phyloP scores from a whole-genome alignment of 331 rosid species.

The Erythrophleum ivorense region DNA sequence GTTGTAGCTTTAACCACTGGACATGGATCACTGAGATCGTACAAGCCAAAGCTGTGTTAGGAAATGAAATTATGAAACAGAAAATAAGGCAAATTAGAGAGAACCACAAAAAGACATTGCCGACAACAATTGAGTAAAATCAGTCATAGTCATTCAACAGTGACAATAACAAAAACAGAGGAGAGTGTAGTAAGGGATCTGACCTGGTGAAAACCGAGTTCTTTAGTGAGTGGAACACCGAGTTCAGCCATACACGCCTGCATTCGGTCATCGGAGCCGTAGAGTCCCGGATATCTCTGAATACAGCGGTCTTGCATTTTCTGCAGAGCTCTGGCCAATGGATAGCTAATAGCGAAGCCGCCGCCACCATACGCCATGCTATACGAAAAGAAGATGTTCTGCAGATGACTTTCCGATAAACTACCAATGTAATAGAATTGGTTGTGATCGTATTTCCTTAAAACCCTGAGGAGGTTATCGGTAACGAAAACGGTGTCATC shows the following conservation, averaged over 20 bases:
- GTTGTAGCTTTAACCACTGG: not conserved
- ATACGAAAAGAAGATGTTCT: conserved; percentile 90
- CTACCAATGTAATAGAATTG: conserved; percentile 87
- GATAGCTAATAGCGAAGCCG: conserved; percentile 89
- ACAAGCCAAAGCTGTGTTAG: not conserved
- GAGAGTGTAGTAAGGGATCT: conserved; percentile 48
- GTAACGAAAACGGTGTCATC: conserved; percentile 94
- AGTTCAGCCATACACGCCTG: conserved; percentile 99
- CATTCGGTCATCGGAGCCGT: conserved; percentile 97
- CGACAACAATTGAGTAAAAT: conserved; percentile 30
- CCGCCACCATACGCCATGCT: conserved; percentile 99
- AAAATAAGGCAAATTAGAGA: conserved; percentile 1
- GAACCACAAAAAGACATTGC: conserved; percentile 12
- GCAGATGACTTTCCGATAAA: conserved; percentile 87
- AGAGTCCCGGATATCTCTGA: conserved; percentile 76
- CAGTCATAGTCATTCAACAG: not conserved
- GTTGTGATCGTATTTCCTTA: conserved; percentile 77
- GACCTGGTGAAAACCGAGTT: conserved; percentile 99
- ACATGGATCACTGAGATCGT: not conserved
- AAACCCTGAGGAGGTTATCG: conserved; percentile 67
- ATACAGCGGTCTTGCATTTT: conserved; percentile 91
- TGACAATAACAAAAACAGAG: not conserved
- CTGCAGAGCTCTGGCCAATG: conserved; percentile 64
- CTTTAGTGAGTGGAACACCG: conserved; percentile 95
- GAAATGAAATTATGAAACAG: not conserved